These are phyloP conservation scores for Iberis pinnata DNA, from an alignment of 345 rosid genomes.

Conservation along the genomic window DNA sequence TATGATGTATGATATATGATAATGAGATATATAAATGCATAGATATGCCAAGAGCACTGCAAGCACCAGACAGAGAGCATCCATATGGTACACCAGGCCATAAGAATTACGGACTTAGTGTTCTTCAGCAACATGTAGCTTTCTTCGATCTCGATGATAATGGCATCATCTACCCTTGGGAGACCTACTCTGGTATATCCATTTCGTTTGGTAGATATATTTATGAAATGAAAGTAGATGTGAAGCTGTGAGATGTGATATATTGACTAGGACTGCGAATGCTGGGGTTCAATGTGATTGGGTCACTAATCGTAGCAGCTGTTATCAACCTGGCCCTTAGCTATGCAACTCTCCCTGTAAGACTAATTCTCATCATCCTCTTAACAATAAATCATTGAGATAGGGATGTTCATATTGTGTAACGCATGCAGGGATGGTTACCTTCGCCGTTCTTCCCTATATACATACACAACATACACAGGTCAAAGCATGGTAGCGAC, in stretches of 20 bases:
- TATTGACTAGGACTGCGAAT: slow-evolving; percentile 51
- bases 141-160: slow-evolving; percentile 72
- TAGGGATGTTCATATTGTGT: too few species aligned
- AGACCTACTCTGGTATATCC: slow-evolving; percentile 59
- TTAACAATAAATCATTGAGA: too few species aligned
- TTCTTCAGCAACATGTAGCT: slow-evolving; percentile 87
- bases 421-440: slow-evolving; percentile 41
- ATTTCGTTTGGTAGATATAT: not conserved
- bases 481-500: slow-evolving; percentile 69
- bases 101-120: slow-evolving; percentile 44
- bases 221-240: too few species aligned
- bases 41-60: slow-evolving; percentile 87
- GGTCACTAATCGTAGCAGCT: slow-evolving; percentile 44
- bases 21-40: slow-evolving; percentile 9
- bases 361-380: too few species aligned
- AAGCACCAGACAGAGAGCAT: slow-evolving; percentile 70
- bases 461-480: slow-evolving; percentile 68
- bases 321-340: slow-evolving; percentile 49
- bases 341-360: slow-evolving; percentile 66
- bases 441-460: slow-evolving; percentile 72
- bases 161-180: slow-evolving; percentile 95
- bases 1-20: not conserved
- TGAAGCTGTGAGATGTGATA: too few species aligned
- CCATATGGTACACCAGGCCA: slow-evolving; percentile 77
- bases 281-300: slow-evolving; percentile 60